These are phyloP conservation scores for Macrophomina phaseolina DNA, from an alignment of 2,329 filamentous ascomycete genomes.

Conservation along the genomic window DNA sequence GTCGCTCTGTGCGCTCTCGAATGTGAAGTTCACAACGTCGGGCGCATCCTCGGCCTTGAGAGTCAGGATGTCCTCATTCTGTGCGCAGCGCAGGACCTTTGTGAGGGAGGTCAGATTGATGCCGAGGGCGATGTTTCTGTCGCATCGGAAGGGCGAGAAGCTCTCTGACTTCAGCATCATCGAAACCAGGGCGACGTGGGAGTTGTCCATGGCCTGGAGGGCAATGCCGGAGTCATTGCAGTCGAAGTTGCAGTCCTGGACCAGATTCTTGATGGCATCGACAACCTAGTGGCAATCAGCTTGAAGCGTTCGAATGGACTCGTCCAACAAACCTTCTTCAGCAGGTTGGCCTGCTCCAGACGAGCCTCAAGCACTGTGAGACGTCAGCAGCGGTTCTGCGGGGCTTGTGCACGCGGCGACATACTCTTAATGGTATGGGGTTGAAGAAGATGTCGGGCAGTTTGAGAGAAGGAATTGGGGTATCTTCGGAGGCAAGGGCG, in stretches of 20 bases:
- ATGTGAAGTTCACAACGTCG: conserved; percentile 92
- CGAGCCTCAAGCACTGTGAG: conserved; percentile 88
- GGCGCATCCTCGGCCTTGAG: conserved; percentile 97
- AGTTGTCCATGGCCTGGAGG: conserved; percentile 99
- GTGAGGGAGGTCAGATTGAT: conserved; percentile 96
- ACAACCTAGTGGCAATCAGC: conserved; percentile 70
- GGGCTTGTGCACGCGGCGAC: neutral
- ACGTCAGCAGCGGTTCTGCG: conserved; percentile 18
- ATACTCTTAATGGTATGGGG: conserved; percentile 28
- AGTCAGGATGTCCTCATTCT: conserved; percentile 92
- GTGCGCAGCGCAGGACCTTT: conserved; percentile 93
- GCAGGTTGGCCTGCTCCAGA: conserved; percentile 87
- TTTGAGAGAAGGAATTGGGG: conserved; percentile 16
- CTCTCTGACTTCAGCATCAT: conserved; percentile 98
- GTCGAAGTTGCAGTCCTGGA: conserved; percentile 99
- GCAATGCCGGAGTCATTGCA: conserved; percentile 99
- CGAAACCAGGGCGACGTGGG: conserved; percentile 96
- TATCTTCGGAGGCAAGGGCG: conserved; percentile 16
- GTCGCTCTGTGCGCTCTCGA: conserved; percentile 88
- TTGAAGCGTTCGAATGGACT: neutral
- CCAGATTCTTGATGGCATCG: conserved; percentile 98
- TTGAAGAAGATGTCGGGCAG: neutral
- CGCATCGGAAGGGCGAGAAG: conserved; percentile 95
- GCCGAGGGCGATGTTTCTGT: conserved; percentile 97
- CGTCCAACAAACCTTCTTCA: conserved; percentile 78